Evolutionary conservation across 352 stramenopile species (phyloP).

Genomic region (Phytophthora pseudosyringae): DNA sequence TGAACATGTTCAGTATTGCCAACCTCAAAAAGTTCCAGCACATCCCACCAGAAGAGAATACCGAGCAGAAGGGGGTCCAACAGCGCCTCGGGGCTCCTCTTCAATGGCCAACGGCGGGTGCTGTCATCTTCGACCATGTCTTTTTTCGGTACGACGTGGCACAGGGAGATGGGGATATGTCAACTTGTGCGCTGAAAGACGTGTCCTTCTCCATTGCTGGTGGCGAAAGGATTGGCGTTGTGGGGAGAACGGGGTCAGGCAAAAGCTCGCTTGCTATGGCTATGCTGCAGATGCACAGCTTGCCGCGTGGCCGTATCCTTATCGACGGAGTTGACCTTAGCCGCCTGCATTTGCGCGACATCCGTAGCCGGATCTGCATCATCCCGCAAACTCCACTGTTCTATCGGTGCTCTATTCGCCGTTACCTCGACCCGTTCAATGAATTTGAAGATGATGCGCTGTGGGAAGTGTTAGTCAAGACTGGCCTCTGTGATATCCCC

Average conservation of each 20-base stretch:
- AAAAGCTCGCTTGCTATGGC: slow-evolving; percentile 68
- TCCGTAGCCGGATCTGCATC: slow-evolving; percentile 59
- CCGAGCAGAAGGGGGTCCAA: slow-evolving; percentile 3
- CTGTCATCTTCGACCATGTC: slow-evolving; percentile 84
- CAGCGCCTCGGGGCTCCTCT: slow-evolving; percentile 15
- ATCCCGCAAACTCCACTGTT: slow-evolving; percentile 93
- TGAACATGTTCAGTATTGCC: slow-evolving; percentile 44
- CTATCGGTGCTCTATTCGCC: slow-evolving; percentile 89
- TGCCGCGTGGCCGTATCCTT: slow-evolving; percentile 66
- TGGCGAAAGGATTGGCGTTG: slow-evolving; percentile 62
- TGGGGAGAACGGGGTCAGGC: slow-evolving; percentile 62
- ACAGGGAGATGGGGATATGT: slow-evolving; percentile 41
- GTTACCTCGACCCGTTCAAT: slow-evolving; percentile 93
- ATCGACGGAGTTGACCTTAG: slow-evolving; percentile 91
- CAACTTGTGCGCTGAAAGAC: slow-evolving; percentile 48
- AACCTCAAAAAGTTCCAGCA: slow-evolving; percentile 65
- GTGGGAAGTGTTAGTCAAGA: slow-evolving; percentile 54
- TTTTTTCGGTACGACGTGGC: slow-evolving; percentile 75
- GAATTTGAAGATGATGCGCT: slow-evolving; percentile 69
- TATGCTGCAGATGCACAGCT: slow-evolving; percentile 56
- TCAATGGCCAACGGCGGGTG: slow-evolving; percentile 74
- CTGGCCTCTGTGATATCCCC: slow-evolving; percentile 63
- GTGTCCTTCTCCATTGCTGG: slow-evolving; percentile 53
- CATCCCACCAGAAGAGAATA: slow-evolving; percentile 47
- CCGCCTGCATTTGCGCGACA: slow-evolving; percentile 40